phyloP scores from a whole-genome alignment of 23 red algal genomes.

The Porphyridium purpureum region DNA sequence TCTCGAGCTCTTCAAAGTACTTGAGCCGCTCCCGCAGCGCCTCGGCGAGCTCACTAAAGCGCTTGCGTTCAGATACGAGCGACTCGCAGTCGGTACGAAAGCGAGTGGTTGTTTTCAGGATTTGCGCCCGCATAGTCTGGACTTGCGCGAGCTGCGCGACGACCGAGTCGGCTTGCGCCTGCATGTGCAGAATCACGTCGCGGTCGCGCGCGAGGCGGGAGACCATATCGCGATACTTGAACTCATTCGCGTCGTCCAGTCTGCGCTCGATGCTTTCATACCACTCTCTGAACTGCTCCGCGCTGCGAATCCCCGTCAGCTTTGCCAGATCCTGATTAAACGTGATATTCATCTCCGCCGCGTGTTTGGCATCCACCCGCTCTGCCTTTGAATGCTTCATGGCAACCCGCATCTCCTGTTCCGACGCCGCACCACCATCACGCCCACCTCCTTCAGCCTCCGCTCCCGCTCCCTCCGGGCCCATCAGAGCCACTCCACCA shows the following conservation, averaged over 20 bases:
- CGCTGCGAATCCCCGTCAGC: not conserved
- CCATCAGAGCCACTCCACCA: not conserved
- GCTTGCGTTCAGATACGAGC: conserved; percentile 48
- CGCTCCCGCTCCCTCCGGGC: not conserved
- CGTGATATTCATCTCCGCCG: not conserved
- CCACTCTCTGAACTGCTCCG: conserved; percentile 43
- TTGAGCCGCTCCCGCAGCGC: conserved; percentile 55
- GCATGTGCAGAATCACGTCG: not conserved
- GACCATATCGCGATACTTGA: conserved; percentile 18
- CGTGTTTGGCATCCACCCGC: not conserved
- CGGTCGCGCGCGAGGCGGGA: conserved; percentile 7
- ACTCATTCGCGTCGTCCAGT: conserved; percentile 42
- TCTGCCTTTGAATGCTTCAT: no score
- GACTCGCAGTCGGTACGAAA: conserved; percentile 36
- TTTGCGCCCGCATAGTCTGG: conserved; percentile 4
- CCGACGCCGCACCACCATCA: not conserved
- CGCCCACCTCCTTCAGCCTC: conserved; percentile 3
- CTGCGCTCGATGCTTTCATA: conserved; percentile 33
- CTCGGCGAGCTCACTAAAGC: conserved; percentile 39
- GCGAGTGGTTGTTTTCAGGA: conserved; percentile 7
- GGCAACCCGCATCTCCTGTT: not conserved
- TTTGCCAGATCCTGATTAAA: not conserved
- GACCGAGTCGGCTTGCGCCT: conserved; percentile 10
- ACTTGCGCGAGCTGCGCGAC: conserved; percentile 11
- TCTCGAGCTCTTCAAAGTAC: conserved; percentile 79